phyloP scores from a whole-genome alignment of 768 basidiomycete genomes.

The Mycena capillaripes region DNA sequence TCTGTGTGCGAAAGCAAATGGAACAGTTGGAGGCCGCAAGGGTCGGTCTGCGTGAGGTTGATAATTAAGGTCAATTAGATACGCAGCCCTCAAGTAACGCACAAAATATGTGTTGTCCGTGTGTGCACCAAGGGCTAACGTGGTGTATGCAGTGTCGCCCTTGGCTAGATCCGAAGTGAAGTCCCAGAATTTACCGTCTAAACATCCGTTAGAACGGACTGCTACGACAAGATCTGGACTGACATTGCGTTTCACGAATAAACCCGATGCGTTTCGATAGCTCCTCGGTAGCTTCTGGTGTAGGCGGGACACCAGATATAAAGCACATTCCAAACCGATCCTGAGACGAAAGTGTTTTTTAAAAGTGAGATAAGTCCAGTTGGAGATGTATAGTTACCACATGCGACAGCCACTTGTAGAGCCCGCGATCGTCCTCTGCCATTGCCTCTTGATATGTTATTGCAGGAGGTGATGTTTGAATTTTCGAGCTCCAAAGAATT shows the following conservation, averaged over 20 bases:
- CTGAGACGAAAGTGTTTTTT: constrained; percentile 54
- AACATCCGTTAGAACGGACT: neutral
- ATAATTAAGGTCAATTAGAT: neutral
- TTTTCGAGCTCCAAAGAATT: constrained; percentile 86
- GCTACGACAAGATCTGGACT: constrained; percentile 20
- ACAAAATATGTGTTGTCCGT: constrained; percentile 80
- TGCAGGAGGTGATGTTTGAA: constrained; percentile 80
- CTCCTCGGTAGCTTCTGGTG: constrained; percentile 87
- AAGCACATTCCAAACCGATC: constrained; percentile 92
- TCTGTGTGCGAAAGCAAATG: constrained; percentile 90
- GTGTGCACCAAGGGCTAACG: constrained; percentile 88
- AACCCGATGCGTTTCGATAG: constrained; percentile 84
- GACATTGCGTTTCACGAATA: constrained; percentile 86
- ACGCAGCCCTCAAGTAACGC: constrained; percentile 43
- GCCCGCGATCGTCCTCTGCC: constrained; percentile 70
- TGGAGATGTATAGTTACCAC: constrained; percentile 66
- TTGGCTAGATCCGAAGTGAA: constrained; percentile 93
- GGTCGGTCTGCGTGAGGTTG: constrained; percentile 76
- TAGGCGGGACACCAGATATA: constrained; percentile 83
- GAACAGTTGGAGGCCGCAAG: constrained; percentile 95
- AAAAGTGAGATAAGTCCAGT: constrained; percentile 11
- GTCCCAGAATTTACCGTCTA: constrained; percentile 97
- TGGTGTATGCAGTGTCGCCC: constrained; percentile 96
- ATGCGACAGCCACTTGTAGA: constrained; percentile 86
- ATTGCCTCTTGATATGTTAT: constrained; percentile 83